Evolutionary conservation across 495 filamentous ascomycete genomes (phyloP).

Genomic region (Penicillium lividum): DNA sequence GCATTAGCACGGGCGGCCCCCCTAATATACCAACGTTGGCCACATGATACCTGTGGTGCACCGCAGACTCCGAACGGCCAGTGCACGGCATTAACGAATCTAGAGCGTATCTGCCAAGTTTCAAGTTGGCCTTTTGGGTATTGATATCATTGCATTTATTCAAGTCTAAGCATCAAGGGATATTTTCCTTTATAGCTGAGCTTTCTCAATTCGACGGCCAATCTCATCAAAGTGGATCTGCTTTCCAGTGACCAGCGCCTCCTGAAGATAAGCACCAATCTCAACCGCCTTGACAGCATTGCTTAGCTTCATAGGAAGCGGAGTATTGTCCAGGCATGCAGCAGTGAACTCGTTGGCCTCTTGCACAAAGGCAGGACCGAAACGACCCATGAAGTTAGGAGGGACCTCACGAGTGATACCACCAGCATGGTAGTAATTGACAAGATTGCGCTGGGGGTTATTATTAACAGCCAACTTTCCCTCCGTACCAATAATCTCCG

Average conservation of each 20-base stretch:
- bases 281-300: constrained; percentile 58
- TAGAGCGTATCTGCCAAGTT: too few species aligned
- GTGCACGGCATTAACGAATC: too few species aligned
- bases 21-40: too few species aligned
- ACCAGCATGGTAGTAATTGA: constrained; percentile 45
- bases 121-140: too few species aligned
- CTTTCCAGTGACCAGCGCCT: constrained; percentile 53
- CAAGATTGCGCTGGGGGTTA: constrained; percentile 50
- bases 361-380: constrained; percentile 55
- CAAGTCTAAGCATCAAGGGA: too few species aligned
- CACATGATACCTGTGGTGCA: too few species aligned
- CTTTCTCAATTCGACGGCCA: constrained; percentile 43
- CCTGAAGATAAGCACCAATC: constrained; percentile 59
- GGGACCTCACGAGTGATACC: constrained; percentile 56
- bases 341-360: constrained; percentile 60
- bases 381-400: constrained; percentile 54
- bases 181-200: constrained; percentile 20
- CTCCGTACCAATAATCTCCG: constrained; percentile 63
- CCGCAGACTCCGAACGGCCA: too few species aligned
- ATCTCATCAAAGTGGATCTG: constrained; percentile 56
- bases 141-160: too few species aligned
- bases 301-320: constrained; percentile 52
- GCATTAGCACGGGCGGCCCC: too few species aligned
- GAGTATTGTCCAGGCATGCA: constrained; percentile 50
- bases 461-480: constrained; percentile 59